These are phyloP conservation scores for Colletotrichum theobromicola DNA, from an alignment of 2,329 filamentous ascomycete species.

Conservation along the genomic window DNA sequence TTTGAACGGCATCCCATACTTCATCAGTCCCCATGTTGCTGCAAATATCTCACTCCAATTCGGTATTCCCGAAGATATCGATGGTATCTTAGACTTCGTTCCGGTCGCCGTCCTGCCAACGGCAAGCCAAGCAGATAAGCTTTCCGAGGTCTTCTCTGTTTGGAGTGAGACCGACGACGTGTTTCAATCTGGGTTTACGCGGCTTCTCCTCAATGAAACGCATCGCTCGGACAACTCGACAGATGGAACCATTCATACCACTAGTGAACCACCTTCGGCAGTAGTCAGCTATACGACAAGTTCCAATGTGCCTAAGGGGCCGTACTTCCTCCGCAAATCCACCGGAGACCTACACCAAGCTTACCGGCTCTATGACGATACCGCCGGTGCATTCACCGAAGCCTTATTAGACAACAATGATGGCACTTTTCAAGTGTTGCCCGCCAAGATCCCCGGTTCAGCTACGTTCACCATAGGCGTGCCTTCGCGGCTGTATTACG, in stretches of 20 bases:
- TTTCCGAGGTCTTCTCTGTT: neutral
- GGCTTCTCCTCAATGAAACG: neutral
- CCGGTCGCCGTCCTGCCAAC: neutral
- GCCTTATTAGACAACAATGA: neutral
- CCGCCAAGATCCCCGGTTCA: slow-evolving; percentile 17
- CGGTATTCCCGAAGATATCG: neutral
- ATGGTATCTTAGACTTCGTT: neutral
- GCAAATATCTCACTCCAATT: neutral
- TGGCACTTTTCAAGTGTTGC: slow-evolving; percentile 2
- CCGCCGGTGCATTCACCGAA: slow-evolving; percentile 23
- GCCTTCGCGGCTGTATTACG: slow-evolving; percentile 62
- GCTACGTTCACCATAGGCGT: slow-evolving; percentile 40
- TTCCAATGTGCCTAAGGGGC: neutral
- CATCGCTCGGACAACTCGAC: neutral
- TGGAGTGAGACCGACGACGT: neutral
- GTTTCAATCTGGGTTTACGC: neutral
- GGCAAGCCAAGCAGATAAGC: neutral
- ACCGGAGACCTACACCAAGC: neutral
- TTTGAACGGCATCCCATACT: neutral
- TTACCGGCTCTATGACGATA: neutral
- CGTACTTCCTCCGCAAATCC: neutral
- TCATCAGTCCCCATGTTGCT: neutral
- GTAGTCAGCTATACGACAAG: neutral
- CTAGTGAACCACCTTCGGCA: fast-evolving
- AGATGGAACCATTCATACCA: neutral